Conservation (phyloP, 2,329 filamentous ascomycete species). For the Clarireedia paspali region DNA sequence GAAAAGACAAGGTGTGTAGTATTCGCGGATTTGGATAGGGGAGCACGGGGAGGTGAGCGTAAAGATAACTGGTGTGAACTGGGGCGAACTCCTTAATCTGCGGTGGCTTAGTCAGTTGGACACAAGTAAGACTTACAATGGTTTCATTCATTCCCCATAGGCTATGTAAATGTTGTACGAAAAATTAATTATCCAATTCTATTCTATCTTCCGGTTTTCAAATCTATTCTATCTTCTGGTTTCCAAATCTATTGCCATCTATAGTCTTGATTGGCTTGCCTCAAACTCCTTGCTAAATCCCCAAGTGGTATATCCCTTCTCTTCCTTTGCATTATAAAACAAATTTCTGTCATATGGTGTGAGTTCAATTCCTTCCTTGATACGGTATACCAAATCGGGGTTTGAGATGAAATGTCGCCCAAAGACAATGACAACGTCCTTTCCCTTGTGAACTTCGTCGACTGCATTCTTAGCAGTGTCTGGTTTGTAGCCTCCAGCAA, state of each 20-base stretch:
- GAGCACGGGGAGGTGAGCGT: no score
- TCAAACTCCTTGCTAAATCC: conserved; percentile 28
- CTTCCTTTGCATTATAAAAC: conserved; percentile 30
- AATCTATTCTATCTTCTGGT: neutral
- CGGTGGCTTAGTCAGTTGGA: no score
- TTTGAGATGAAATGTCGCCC: conserved; percentile 39
- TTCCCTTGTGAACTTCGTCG: conserved; percentile 29
- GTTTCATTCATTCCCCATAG: neutral
- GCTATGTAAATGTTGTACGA: neutral
- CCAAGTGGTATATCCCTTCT: conserved; percentile 32
- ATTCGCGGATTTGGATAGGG: no score
- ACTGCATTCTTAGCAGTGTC: conserved; percentile 33
- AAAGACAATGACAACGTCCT: conserved; percentile 34
- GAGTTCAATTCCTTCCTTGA: conserved; percentile 33
- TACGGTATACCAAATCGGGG: conserved; percentile 36
- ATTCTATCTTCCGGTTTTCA: neutral
- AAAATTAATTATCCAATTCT: neutral
- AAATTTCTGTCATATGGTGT: conserved; percentile 33
- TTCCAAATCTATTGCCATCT: conserved; percentile 10
- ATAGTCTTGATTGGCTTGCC: conserved; percentile 13
- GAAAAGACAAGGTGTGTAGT: no score
- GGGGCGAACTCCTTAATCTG: no score
- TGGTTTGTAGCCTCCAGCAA: conserved; percentile 40
- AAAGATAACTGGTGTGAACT: no score
- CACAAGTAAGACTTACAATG: no score